Percentiles rank a stretch among this genome's conserved stretches.
Conservation (phyloP, 2,329 filamentous ascomycete species). For the Ceratocystis variospora region DNA sequence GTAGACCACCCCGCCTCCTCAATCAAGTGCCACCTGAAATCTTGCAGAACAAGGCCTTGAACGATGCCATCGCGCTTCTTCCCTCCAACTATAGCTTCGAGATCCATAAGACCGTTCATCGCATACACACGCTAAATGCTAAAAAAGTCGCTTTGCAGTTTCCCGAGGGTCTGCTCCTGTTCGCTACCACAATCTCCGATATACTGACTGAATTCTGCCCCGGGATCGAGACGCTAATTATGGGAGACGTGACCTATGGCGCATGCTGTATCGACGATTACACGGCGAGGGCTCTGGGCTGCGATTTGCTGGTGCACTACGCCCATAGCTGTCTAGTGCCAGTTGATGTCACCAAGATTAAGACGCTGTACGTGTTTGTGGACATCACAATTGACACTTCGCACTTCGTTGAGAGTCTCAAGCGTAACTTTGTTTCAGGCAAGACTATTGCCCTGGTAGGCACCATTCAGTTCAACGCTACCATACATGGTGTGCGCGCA, state of each 20-base stretch:
- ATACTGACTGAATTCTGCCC: slow-evolving; percentile 91
- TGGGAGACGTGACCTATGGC: slow-evolving; percentile 98
- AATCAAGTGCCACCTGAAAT: slow-evolving; percentile 87
- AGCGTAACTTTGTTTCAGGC: slow-evolving; percentile 71
- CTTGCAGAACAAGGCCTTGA: slow-evolving; percentile 69
- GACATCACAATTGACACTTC: slow-evolving; percentile 90
- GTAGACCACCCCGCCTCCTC: slow-evolving; percentile 62
- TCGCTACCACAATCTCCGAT: slow-evolving; percentile 94
- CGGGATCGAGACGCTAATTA: slow-evolving; percentile 83
- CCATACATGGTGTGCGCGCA: slow-evolving; percentile 71
- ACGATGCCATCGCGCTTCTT: slow-evolving; percentile 72
- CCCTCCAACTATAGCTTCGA: slow-evolving; percentile 98
- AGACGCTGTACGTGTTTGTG: slow-evolving; percentile 95
- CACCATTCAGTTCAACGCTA: slow-evolving; percentile 97
- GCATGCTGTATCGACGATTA: slow-evolving; percentile 99
- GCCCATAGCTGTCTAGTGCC: slow-evolving; percentile 94
- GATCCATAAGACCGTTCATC: slow-evolving; percentile 94
- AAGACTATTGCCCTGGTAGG: slow-evolving; percentile 88
- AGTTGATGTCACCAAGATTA: slow-evolving; percentile 90
- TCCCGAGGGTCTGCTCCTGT: slow-evolving; percentile 85
- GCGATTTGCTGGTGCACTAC: slow-evolving; percentile 90
- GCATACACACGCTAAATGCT: slow-evolving; percentile 66
- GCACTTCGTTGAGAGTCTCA: slow-evolving; percentile 74
- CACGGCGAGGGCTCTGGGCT: slow-evolving; percentile 83
- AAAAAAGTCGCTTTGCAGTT: slow-evolving; percentile 90